phyloP scores from a whole-genome alignment of 2,329 filamentous ascomycete species.

The Aschersonia sp. region DNA sequence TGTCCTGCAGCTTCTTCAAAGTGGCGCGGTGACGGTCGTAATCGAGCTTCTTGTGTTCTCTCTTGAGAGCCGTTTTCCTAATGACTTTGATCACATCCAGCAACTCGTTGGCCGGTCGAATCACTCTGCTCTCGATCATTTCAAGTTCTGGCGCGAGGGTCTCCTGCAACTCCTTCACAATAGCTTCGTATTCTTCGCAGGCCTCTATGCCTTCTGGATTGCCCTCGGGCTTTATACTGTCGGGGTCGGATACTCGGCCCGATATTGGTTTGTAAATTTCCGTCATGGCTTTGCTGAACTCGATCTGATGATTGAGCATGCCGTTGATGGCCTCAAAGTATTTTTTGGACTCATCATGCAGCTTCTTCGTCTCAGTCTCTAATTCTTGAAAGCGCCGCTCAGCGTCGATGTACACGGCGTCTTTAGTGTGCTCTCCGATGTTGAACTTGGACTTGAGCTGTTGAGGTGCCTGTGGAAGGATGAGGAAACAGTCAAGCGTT shows the following conservation, averaged over 20 bases:
- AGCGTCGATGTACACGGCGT: conserved; percentile 86
- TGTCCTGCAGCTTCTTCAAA: conserved; percentile 91
- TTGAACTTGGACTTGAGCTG: conserved; percentile 86
- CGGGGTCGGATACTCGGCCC: conserved; percentile 84
- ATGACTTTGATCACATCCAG: conserved; percentile 92
- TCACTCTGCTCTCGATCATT: conserved; percentile 88
- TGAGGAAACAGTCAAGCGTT: neutral
- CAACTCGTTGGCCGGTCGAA: conserved; percentile 84
- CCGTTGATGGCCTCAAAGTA: conserved; percentile 97
- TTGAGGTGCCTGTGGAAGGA: conserved; percentile 57
- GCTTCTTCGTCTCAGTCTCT: conserved; percentile 88
- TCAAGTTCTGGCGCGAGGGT: conserved; percentile 85
- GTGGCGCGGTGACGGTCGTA: conserved; percentile 75
- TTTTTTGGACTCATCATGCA: conserved; percentile 93
- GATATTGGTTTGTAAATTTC: conserved; percentile 99
- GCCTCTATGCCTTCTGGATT: conserved; percentile 88
- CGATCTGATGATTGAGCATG: conserved; percentile 96
- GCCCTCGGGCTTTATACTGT: conserved; percentile 65
- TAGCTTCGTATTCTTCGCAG: conserved; percentile 89
- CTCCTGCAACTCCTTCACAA: conserved; percentile 81
- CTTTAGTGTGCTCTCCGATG: conserved; percentile 88
- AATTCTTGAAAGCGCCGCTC: conserved; percentile 89
- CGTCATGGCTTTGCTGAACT: conserved; percentile 89
- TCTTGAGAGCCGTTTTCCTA: conserved; percentile 74
- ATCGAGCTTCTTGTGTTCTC: conserved; percentile 94